Evolutionary conservation across 352 stramenopile genomes (phyloP).

Genomic region (Pythium chondricola): DNA sequence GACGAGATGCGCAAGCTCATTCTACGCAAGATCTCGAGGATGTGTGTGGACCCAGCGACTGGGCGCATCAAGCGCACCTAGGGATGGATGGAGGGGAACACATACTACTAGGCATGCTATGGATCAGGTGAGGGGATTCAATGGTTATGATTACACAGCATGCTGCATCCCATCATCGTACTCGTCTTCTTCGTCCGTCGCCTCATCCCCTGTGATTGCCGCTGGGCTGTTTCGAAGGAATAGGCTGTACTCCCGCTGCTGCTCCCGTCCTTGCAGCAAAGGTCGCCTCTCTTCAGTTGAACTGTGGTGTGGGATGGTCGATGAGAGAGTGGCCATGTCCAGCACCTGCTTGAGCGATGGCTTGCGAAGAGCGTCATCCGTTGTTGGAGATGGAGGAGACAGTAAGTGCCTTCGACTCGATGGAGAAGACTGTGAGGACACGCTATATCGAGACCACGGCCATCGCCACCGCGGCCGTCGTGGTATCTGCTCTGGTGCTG

Average conservation of each 20-base stretch:
- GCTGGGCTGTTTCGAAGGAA: slow-evolving; percentile 8
- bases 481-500: neutral
- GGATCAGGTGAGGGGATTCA: neutral
- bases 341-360: slow-evolving; percentile 16
- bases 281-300: too few species aligned
- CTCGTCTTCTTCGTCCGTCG: slow-evolving; percentile 15
- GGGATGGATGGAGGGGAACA: slow-evolving; percentile 77
- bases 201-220: slow-evolving; percentile 9
- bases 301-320: neutral
- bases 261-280: slow-evolving; percentile 88
- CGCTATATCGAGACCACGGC: slow-evolving; percentile 3
- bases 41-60: slow-evolving; percentile 41
- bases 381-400: neutral
- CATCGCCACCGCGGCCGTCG: neutral
- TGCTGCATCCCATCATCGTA: neutral
- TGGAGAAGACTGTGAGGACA: neutral
- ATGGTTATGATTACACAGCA: neutral
- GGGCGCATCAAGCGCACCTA: slow-evolving; percentile 45
- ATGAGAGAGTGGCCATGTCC: slow-evolving; percentile 12
- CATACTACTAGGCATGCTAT: slow-evolving; percentile 60
- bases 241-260: slow-evolving; percentile 3
- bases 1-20: slow-evolving; percentile 87
- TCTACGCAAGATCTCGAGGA: slow-evolving; percentile 59
- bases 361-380: neutral
- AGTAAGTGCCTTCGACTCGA: too few species aligned